Evolutionary conservation across 768 basidiomycete genomes (phyloP).

Genomic region (Daedaleopsis nitida): DNA sequence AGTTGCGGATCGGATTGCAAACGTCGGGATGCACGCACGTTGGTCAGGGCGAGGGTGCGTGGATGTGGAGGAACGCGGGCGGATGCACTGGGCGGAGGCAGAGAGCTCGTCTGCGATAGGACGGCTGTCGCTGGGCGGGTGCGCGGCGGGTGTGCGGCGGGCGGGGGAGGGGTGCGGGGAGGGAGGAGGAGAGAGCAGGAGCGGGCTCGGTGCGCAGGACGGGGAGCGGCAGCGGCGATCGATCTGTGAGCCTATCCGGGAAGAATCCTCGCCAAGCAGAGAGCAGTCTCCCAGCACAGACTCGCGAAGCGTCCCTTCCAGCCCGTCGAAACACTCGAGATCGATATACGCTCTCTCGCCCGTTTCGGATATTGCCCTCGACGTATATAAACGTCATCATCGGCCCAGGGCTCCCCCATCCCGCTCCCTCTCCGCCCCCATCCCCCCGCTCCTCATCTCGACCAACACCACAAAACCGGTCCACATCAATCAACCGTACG

Average conservation of each 20-base stretch:
- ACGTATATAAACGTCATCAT: conserved; percentile 66
- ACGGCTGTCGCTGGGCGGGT: conserved; percentile 17
- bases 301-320: conserved; percentile 28
- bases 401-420: conserved; percentile 46
- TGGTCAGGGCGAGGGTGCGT: conserved; percentile 8
- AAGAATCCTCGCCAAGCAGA: conserved; percentile 41
- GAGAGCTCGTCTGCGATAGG: conserved; percentile 18
- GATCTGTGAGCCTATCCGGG: conserved; percentile 49
- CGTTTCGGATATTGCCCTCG: conserved; percentile 27
- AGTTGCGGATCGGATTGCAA: neutral
- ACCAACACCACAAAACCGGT: conserved; percentile 64
- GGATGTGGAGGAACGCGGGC: conserved; percentile 15
- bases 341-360: conserved; percentile 17
- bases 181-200: conserved; percentile 1
- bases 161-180: neutral
- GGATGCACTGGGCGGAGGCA: conserved; percentile 8
- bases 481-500: conserved; percentile 46
- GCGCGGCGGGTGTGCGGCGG: neutral
- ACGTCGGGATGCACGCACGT: conserved; percentile 19
- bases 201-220: neutral
- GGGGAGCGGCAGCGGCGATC: conserved; percentile 24
- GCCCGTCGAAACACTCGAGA: conserved; percentile 8
- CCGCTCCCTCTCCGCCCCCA: conserved; percentile 55
- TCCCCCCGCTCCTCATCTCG: conserved; percentile 52
- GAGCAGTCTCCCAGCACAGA: conserved; percentile 6